Evolutionary conservation across 495 filamentous ascomycete genomes (phyloP).

Genomic region (Penicillium manginii): DNA sequence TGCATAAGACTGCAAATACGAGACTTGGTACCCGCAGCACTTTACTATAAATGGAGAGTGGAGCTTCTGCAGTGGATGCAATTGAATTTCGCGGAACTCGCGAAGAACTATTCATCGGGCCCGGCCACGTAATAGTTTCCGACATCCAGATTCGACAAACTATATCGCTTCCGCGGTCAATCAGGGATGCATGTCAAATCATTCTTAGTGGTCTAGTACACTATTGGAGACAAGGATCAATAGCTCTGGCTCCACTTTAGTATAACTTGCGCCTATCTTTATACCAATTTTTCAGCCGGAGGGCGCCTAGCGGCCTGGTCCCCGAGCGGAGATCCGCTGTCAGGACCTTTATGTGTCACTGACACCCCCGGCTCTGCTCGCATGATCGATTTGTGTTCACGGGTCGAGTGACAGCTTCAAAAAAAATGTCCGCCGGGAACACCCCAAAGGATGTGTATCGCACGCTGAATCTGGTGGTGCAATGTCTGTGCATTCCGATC

Average conservation of each 20-base stretch:
- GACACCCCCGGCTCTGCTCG: background rate
- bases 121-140: slow-evolving; percentile 11
- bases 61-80: slow-evolving; percentile 6
- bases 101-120: slow-evolving; percentile 10
- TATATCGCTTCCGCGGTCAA: slow-evolving; percentile 4
- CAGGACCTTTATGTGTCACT: slow-evolving; percentile 3
- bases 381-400: background rate
- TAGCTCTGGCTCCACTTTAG: slow-evolving; percentile 4
- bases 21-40: slow-evolving; percentile 6
- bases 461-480: slow-evolving; percentile 46
- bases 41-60: background rate
- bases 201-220: background rate
- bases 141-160: slow-evolving; percentile 11
- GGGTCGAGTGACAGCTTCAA: slow-evolving; percentile 2
- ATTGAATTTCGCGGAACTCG: background rate
- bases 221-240: slow-evolving; percentile 13
- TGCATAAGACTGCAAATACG: slow-evolving; percentile 9
- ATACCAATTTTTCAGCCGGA: background rate
- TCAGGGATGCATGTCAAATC: background rate
- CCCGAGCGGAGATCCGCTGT: background rate
- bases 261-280: background rate
- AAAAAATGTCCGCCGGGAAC: slow-evolving; percentile 29
- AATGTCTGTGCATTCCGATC: slow-evolving; percentile 50
- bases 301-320: background rate
- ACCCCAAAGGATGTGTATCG: slow-evolving; percentile 38